Evolutionary conservation across 768 basidiomycete genomes (phyloP).

Genomic region (Russula dissimulans): DNA sequence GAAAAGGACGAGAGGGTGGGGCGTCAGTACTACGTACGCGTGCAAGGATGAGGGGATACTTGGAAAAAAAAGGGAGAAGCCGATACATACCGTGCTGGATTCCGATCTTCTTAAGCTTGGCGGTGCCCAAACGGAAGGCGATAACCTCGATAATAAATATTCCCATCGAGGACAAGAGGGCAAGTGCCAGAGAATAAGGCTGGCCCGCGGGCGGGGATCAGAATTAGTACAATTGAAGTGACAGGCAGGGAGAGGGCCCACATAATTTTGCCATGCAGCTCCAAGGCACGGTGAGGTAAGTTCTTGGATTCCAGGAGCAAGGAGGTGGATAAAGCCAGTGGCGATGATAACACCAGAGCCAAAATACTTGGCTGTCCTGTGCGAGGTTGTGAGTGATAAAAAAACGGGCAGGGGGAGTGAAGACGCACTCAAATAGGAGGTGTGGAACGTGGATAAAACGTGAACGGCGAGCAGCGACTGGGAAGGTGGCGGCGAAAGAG

Average conservation of each 20-base stretch:
- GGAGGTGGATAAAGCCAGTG: slow-evolving; percentile 14
- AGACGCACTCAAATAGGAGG: slow-evolving; percentile 56
- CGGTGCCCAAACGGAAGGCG: slow-evolving; percentile 80
- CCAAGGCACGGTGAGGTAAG: slow-evolving; percentile 63
- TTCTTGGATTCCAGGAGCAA: slow-evolving; percentile 65
- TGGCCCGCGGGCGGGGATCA: slow-evolving; percentile 24
- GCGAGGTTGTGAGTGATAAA: not conserved
- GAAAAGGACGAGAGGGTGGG: not conserved
- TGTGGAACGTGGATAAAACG: slow-evolving; percentile 48
- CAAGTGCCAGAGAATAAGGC: slow-evolving; percentile 78
- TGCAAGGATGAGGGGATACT: not conserved
- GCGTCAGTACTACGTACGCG: not conserved
- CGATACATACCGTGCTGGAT: slow-evolving; percentile 44
- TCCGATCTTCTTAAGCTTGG: slow-evolving; percentile 59
- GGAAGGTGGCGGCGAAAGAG: slow-evolving; percentile 56
- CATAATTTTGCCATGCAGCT: slow-evolving; percentile 65
- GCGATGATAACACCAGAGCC: slow-evolving; percentile 14
- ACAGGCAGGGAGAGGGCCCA: slow-evolving; percentile 30
- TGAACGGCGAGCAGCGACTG: slow-evolving; percentile 49
- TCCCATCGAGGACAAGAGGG: slow-evolving; percentile 68
- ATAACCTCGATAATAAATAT: slow-evolving; percentile 82
- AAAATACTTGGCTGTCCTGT: slow-evolving; percentile 17
- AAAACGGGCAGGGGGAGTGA: not conserved
- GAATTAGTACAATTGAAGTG: not conserved
- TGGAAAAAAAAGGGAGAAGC: not conserved